These are phyloP conservation scores for Aspergillus brunneoviolaceus DNA, from an alignment of 2,329 filamentous ascomycete species.

Conservation along the genomic window DNA sequence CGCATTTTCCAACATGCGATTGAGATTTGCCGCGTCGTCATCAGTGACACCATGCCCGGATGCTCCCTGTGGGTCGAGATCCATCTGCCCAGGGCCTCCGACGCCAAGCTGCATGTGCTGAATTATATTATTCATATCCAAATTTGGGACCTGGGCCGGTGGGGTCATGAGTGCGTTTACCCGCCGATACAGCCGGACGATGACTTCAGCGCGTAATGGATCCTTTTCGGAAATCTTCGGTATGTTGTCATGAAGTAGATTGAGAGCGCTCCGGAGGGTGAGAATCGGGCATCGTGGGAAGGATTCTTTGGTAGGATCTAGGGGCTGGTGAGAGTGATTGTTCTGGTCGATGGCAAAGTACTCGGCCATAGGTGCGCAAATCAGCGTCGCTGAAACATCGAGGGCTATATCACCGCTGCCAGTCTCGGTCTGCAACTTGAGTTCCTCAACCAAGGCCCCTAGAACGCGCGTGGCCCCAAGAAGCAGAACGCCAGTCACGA, in stretches of 20 bases:
- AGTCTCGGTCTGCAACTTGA: constrained; percentile 43
- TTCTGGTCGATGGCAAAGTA: constrained; percentile 41
- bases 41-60: constrained; percentile 17
- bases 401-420: constrained; percentile 44
- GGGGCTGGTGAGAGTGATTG: constrained; percentile 29
- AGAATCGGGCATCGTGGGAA: constrained; percentile 36
- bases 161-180: constrained; percentile 43
- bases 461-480: constrained; percentile 43
- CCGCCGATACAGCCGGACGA: constrained; percentile 48
- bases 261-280: constrained; percentile 44
- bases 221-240: constrained; percentile 45
- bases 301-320: constrained; percentile 34
- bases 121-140: constrained; percentile 46
- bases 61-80: constrained; percentile 26
- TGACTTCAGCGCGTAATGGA: constrained; percentile 43
- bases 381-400: constrained; percentile 45
- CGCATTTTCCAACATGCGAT: constrained; percentile 42
- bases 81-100: constrained; percentile 34
- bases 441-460: constrained; percentile 40
- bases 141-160: constrained; percentile 40
- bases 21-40: constrained; percentile 36
- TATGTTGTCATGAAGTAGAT: constrained; percentile 39
- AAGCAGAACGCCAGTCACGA: constrained; percentile 46
- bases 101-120: constrained; percentile 42
- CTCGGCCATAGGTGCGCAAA: constrained; percentile 43